Evolutionary conservation across 2,329 filamentous ascomycete species (phyloP).

Genomic region (Fusarium sp.): DNA sequence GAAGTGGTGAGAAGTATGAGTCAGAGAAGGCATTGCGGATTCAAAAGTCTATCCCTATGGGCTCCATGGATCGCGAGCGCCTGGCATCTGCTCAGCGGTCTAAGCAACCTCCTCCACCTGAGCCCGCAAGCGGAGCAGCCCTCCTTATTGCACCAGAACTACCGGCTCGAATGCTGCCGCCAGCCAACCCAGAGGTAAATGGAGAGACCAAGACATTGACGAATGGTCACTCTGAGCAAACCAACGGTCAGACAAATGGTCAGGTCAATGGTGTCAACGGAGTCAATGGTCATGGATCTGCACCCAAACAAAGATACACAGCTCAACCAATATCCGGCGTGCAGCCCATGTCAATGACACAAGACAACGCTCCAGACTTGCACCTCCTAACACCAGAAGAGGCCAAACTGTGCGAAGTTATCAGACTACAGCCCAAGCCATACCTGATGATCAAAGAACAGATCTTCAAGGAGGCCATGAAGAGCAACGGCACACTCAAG

Average conservation of each 20-base stretch:
- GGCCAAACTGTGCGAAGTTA: constrained; percentile 82
- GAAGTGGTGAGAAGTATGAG: constrained; percentile 92
- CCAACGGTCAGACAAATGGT: constrained; percentile 60
- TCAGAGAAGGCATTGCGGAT: constrained; percentile 82
- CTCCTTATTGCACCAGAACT: constrained; percentile 83
- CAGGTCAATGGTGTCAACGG: constrained; percentile 56
- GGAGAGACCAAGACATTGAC: constrained; percentile 65
- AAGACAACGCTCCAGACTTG: constrained; percentile 81
- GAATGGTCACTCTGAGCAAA: constrained; percentile 64
- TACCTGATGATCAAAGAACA: constrained; percentile 95
- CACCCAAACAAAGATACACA: constrained; percentile 62
- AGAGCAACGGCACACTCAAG: constrained; percentile 87
- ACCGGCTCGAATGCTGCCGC: constrained; percentile 65
- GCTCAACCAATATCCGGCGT: constrained; percentile 70
- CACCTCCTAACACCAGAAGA: constrained; percentile 90
- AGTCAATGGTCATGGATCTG: constrained; percentile 51
- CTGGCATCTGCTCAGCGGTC: constrained; percentile 77
- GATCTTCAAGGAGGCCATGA: constrained; percentile 89
- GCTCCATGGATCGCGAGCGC: constrained; percentile 83
- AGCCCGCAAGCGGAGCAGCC: constrained; percentile 79
- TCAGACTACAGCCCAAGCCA: constrained; percentile 90
- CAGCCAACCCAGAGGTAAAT: constrained; percentile 52
- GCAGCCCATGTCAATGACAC: constrained; percentile 73
- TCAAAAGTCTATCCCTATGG: constrained; percentile 76
- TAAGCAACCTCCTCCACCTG: constrained; percentile 73